These are phyloP conservation scores for Ganoderma lucidum DNA, from an alignment of 1,284 basidiomycete species.

Conservation along the genomic window DNA sequence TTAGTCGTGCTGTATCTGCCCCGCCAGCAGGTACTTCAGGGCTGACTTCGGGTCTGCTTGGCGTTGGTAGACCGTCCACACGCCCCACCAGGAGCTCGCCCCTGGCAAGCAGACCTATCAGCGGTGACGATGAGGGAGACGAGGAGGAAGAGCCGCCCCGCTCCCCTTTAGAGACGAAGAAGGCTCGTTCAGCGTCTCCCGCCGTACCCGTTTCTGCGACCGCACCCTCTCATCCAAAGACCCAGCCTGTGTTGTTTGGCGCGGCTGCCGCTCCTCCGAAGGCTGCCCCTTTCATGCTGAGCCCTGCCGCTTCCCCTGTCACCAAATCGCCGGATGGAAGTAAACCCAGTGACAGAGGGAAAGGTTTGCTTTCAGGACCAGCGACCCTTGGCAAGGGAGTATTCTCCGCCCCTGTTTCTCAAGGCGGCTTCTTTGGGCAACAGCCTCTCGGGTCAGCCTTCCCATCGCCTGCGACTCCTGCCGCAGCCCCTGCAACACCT, in stretches of 20 bases:
- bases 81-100: conserved; percentile 40
- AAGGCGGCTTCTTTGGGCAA: conserved; percentile 24
- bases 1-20: conserved; percentile 27
- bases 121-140: conserved; percentile 29
- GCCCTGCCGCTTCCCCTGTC: conserved; percentile 26
- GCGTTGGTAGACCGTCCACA: conserved; percentile 38
- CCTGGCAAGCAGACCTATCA: conserved; percentile 38
- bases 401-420: conserved; percentile 24
- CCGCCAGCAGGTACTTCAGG: conserved; percentile 27
- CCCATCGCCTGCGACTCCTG: not conserved
- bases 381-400: conserved; percentile 16
- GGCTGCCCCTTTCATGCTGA: conserved; percentile 35
- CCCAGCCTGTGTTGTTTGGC: conserved; percentile 49
- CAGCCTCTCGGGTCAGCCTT: conserved; percentile 7
- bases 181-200: conserved; percentile 27
- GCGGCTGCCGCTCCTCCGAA: conserved; percentile 28
- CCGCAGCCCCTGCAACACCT: not conserved
- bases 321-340: conserved; percentile 15
- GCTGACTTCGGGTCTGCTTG: conserved; percentile 26
- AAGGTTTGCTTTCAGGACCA: conserved; percentile 16
- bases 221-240: conserved; percentile 38
- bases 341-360: conserved; percentile 9
- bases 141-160: conserved; percentile 20
- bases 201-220: conserved; percentile 16
- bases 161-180: conserved; percentile 19